These are phyloP conservation scores for Pythium phragmiticola DNA, from an alignment of 352 stramenopile species.

Conservation along the genomic window DNA sequence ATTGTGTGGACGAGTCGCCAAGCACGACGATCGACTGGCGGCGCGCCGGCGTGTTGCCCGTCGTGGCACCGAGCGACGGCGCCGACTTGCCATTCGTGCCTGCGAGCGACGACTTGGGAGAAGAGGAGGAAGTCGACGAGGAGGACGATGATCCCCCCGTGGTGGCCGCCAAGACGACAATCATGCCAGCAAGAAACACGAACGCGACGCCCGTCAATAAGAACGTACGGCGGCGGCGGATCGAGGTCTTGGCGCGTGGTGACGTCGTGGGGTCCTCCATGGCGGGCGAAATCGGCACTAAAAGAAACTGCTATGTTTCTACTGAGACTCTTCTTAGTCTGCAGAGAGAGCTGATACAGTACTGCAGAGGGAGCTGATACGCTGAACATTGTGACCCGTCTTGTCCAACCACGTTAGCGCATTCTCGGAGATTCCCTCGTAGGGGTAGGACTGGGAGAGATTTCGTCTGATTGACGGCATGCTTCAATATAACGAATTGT, in stretches of 20 bases:
- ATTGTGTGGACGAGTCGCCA: constrained; percentile 17
- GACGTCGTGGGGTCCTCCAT: not conserved
- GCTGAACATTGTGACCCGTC: too few relatives aligned
- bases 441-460: too few relatives aligned
- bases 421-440: too few relatives aligned
- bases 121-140: not conserved
- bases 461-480: too few relatives aligned
- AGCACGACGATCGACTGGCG: constrained; percentile 11
- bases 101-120: not conserved
- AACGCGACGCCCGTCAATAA: not conserved
- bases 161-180: not conserved
- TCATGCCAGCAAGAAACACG: not conserved
- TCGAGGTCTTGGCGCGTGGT: not conserved
- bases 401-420: too few relatives aligned
- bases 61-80: not conserved
- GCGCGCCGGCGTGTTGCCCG: not conserved
- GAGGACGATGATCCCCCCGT: not conserved
- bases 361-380: too few relatives aligned
- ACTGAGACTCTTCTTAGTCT: too few relatives aligned
- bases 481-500: too few relatives aligned
- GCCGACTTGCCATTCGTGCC: not conserved
- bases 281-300: not conserved
- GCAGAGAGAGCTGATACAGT: too few relatives aligned
- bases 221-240: not conserved
- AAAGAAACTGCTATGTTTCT: not conserved